These are phyloP conservation scores for Athelia sp. DNA, from an alignment of 1,284 basidiomycete genomes.

Conservation along the genomic window DNA sequence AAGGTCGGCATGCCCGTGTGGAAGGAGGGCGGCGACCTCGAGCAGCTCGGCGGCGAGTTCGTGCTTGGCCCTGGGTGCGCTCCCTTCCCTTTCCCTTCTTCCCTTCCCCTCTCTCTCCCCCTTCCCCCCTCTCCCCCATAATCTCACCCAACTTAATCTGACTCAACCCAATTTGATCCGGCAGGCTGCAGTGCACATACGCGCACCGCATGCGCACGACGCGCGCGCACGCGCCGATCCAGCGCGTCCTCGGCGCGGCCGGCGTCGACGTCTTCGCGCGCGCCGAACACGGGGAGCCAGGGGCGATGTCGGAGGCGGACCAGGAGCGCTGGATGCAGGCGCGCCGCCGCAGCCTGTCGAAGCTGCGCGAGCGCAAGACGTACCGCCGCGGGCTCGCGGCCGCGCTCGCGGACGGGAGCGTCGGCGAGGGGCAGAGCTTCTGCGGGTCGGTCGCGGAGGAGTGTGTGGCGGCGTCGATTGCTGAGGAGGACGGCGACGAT, in stretches of 20 bases:
- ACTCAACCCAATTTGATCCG: too few species aligned
- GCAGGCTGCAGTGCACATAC: conserved; percentile 52
- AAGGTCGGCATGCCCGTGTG: conserved; percentile 72
- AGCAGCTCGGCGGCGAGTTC: conserved; percentile 86
- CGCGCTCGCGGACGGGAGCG: background rate
- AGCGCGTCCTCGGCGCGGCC: conserved; percentile 58
- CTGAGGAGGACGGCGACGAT: too few species aligned
- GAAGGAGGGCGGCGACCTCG: conserved; percentile 73
- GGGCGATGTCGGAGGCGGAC: conserved; percentile 23
- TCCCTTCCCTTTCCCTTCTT: too few species aligned
- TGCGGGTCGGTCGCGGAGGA: background rate
- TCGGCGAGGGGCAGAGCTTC: background rate
- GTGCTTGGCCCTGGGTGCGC: conserved; percentile 76
- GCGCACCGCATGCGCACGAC: conserved; percentile 73
- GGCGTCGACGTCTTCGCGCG: conserved; percentile 31
- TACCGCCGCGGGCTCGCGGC: background rate
- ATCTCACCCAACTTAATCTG: too few species aligned
- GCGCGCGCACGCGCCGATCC: conserved; percentile 65
- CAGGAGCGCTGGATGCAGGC: conserved; percentile 41
- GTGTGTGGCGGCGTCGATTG: too few species aligned
- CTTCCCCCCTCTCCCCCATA: too few species aligned
- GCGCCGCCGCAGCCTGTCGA: conserved; percentile 33
- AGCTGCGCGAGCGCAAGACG: conserved; percentile 26
- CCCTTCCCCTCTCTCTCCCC: too few species aligned
- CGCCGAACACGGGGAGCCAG: conserved; percentile 14